Base-by-base conservation (phyloP, 2,329 filamentous ascomycete species). In the Diplodia seriata region DNA sequence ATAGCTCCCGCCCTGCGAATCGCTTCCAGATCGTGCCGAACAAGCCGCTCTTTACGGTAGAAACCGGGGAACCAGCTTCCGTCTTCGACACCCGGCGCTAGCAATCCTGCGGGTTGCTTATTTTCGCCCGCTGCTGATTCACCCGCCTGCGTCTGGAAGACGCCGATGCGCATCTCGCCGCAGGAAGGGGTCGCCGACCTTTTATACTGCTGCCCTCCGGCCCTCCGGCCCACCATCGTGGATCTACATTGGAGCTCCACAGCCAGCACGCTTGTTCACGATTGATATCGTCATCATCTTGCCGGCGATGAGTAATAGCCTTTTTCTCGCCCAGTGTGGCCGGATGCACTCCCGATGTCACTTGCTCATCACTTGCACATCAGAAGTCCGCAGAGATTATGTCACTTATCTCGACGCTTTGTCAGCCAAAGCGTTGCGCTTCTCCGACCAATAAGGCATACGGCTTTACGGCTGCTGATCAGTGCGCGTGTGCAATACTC, bases 81-180 rank as follows among this genome's bases (percentile, higher is more conserved):
- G 57, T 18, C 12, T 62, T 43, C 14, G 49, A 5, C 18, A 36
- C 9, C 40, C n/a, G 43, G 3, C 56, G 38, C 56, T 61, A 61
- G 23, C 26, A 15, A 43, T 31, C 23, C 43, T 29, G 29, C 4
- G 4, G n/a, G 31, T 18, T 63, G 59, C 59, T 63, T 63, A 51
- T 38, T 63, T 63, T 51, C 14, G 23, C 47, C 20, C 14, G 14
- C 59, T 63, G 59, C 59, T 63, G 59, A 63, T 63, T 63, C 59
- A 63, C 59, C 43, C 23, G 15, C 29, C 6, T 26, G 59, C 47
- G 29, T 51, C 59, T 51, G 29, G 59, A 51, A 31, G 40, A 2
- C 43, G 11, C 6, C 8, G 57, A 36, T 11, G 43, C 29, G 12
- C 11, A 23, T 29, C 20, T 29, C 29, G 15, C 29, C 26, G 4